Evolutionary conservation across 1,139 yeast genomes (phyloP).

Genomic region (Geotrichum siamense): DNA sequence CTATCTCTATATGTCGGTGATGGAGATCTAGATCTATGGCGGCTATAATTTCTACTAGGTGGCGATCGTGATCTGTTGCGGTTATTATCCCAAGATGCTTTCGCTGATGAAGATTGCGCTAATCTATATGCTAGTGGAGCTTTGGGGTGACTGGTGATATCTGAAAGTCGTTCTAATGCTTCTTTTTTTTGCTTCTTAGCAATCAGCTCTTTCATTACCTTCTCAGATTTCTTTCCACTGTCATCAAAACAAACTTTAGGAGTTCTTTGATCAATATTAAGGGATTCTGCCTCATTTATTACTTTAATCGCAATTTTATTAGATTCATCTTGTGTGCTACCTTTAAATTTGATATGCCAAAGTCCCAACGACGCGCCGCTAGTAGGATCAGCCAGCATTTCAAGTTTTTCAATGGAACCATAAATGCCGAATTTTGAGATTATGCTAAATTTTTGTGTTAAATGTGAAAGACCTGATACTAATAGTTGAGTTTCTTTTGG

Average conservation of each 20-base stretch:
- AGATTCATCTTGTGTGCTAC: conserved; percentile 41
- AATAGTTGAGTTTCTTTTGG: conserved; percentile 68
- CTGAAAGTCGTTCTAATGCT: conserved; percentile 16
- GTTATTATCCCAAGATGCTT: not conserved
- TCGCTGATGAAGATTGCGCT: no score
- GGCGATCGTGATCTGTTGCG: not conserved
- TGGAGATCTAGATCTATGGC: no score
- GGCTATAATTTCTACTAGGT: no score
- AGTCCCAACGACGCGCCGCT: conserved; percentile 79
- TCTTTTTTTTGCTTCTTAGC: no score
- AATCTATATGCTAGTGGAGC: conserved; percentile 3
- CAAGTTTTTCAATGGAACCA: conserved; percentile 55
- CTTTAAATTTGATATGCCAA: conserved; percentile 57
- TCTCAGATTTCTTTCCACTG: conserved; percentile 28
- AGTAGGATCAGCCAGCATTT: conserved; percentile 59
- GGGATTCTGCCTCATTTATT: conserved; percentile 29
- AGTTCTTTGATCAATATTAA: conserved; percentile 33
- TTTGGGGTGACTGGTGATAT: not conserved
- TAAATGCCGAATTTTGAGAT: conserved; percentile 50
- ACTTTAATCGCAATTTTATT: conserved; percentile 44
- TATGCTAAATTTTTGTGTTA: conserved; percentile 44
- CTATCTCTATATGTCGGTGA: no score
- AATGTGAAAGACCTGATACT: conserved; percentile 53
- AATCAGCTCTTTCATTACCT: conserved; percentile 24
- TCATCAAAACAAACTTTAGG: conserved; percentile 34